A percentile compares a stretch with the other conserved stretches of the same genome.
Evolutionary conservation across 148 eudicot genomes (phyloP).

Genomic region (Beta vulgaris): DNA sequence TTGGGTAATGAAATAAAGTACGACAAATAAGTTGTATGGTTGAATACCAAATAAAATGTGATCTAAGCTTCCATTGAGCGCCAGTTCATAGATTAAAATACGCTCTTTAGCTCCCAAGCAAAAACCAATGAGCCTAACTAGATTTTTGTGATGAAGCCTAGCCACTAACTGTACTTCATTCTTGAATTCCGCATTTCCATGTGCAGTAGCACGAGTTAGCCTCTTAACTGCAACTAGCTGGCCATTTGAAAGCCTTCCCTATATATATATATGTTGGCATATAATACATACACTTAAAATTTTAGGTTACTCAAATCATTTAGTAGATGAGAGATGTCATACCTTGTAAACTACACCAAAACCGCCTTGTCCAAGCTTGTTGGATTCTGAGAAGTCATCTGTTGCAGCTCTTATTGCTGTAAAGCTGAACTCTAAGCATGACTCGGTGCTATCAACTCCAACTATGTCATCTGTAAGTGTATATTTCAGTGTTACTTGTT

Average conservation of each 20-base stretch:
- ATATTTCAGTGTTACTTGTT: not conserved
- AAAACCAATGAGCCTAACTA: constrained; percentile 30
- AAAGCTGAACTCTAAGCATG: constrained; percentile 15
- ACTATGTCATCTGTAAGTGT: not conserved
- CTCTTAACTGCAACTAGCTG: constrained; percentile 22
- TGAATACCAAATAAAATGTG: constrained; percentile 31
- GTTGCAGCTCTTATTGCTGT: constrained; percentile 18
- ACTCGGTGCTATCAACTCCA: constrained; percentile 6
- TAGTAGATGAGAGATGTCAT: not conserved
- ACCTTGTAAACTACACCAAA: constrained; percentile 25
- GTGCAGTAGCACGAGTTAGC: constrained; percentile 12
- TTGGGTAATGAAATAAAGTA: not conserved
- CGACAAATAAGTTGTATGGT: not conserved
- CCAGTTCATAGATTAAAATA: constrained; percentile 33
- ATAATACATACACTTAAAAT: too few relatives aligned
- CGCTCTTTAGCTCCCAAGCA: constrained; percentile 33
- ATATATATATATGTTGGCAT: too few relatives aligned
- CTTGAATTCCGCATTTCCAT: constrained; percentile 19
- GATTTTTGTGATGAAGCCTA: constrained; percentile 25
- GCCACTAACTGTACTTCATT: constrained; percentile 27
- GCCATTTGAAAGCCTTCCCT: constrained; percentile 25
- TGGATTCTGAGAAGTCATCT: constrained; percentile 22
- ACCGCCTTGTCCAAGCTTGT: constrained; percentile 31
- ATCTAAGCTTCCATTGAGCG: constrained; percentile 36
- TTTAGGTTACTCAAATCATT: too few relatives aligned